Conservation (phyloP, 139 green algal genomes). For the Raphidocelis subcapitata region DNA sequence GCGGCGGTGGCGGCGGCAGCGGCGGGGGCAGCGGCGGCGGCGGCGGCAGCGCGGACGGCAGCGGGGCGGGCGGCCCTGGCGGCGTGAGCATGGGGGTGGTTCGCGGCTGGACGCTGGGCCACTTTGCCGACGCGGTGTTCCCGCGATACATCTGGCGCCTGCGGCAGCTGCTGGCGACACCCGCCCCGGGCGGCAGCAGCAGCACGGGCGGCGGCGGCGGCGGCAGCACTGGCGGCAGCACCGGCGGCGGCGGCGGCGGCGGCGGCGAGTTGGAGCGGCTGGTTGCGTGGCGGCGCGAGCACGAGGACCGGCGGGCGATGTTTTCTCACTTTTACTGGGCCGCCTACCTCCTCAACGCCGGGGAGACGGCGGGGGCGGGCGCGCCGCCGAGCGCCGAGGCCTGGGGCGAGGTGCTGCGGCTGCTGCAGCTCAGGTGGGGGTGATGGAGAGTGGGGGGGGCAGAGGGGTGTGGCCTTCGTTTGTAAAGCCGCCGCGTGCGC, state of each 20-base stretch:
- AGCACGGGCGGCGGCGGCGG: background rate
- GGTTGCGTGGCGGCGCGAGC: constrained; percentile 13
- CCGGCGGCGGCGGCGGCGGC: constrained; percentile 1
- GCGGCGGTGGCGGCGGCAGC: no score
- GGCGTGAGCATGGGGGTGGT: no score
- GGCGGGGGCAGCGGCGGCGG: no score
- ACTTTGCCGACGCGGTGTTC: no score
- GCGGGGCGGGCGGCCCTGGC: no score
- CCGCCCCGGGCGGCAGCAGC: background rate
- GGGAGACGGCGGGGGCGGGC: constrained; percentile 1
- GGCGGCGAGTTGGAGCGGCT: background rate
- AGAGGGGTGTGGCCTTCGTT: no score
- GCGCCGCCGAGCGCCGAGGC: background rate
- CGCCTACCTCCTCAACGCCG: constrained; percentile 14
- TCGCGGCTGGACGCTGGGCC: no score
- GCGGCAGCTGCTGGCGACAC: constrained; percentile 15
- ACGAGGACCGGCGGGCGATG: constrained; percentile 14
- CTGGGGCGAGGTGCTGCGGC: constrained; percentile 9
- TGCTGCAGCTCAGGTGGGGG: constrained; percentile 11
- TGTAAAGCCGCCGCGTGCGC: no score
- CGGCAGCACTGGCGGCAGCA: no score
- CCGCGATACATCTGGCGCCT: constrained; percentile 16
- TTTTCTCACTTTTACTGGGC: constrained; percentile 36
- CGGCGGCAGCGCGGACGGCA: no score
- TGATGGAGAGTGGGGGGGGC: no score